Conservation (phyloP, 1,284 basidiomycete species). For the Taiwanofungus camphoratus region DNA sequence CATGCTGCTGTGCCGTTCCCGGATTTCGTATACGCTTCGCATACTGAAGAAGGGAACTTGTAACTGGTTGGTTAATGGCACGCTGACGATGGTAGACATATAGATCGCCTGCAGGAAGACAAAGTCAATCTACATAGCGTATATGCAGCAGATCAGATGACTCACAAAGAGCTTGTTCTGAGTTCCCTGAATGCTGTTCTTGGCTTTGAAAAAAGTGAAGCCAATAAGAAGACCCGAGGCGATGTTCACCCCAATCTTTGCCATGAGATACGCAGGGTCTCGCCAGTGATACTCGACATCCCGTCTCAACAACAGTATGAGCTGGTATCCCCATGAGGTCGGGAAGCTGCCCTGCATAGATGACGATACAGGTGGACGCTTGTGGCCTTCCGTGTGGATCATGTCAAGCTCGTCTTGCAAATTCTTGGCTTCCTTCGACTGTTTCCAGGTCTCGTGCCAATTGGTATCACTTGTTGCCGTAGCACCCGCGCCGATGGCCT, state of each 20-base stretch:
- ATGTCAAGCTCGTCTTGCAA: slow-evolving; percentile 25
- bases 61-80: slow-evolving; percentile 47
- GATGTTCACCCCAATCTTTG: slow-evolving; percentile 62
- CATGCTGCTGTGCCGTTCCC: slow-evolving; percentile 68
- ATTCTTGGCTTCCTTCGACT: slow-evolving; percentile 21
- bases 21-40: slow-evolving; percentile 56
- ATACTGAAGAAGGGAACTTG: slow-evolving; percentile 49
- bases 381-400: slow-evolving; percentile 30
- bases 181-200: slow-evolving; percentile 62
- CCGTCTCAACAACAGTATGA: slow-evolving; percentile 40
- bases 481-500: slow-evolving; percentile 61
- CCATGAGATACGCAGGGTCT: slow-evolving; percentile 70
- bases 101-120: slow-evolving; percentile 30
- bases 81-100: slow-evolving; percentile 41
- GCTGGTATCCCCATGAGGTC: slow-evolving; percentile 41
- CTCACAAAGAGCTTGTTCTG: slow-evolving; percentile 78
- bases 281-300: slow-evolving; percentile 54
- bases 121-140: background rate
- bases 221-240: slow-evolving; percentile 58
- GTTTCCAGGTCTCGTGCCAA: slow-evolving; percentile 31
- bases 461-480: slow-evolving; percentile 29
- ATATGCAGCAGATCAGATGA: background rate
- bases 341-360: slow-evolving; percentile 39
- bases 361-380: slow-evolving; percentile 24
- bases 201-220: slow-evolving; percentile 67